These are phyloP conservation scores for Planoprotostelium fungivorum DNA, from an alignment of 78 protist species.

Conservation along the genomic window DNA sequence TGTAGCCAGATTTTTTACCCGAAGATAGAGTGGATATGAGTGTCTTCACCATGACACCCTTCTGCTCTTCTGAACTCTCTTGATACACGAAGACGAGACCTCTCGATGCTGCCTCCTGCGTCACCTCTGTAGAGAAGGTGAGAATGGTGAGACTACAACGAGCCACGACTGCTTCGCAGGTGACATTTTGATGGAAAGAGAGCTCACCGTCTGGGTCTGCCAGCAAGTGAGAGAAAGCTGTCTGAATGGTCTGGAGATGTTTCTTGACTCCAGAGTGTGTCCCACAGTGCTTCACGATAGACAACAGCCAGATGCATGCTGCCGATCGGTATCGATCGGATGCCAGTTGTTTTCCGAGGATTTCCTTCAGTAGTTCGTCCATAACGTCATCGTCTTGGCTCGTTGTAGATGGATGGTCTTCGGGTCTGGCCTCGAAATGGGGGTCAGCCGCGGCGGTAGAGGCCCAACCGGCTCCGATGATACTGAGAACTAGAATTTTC, in stretches of 20 bases:
- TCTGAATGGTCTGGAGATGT: neutral
- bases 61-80: neutral
- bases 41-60: neutral
- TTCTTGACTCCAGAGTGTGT: neutral
- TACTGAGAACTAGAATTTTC: neutral
- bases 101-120: slow-evolving; percentile 27
- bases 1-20: neutral
- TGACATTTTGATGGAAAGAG: neutral
- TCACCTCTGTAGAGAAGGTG: neutral
- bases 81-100: slow-evolving; percentile 27
- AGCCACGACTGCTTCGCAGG: too few species aligned
- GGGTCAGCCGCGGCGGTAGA: neutral
- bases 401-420: neutral
- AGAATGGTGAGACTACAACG: too few species aligned
- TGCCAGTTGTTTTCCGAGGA: neutral
- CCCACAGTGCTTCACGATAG: neutral
- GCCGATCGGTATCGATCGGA: neutral
- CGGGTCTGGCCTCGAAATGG: neutral
- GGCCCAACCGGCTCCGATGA: neutral
- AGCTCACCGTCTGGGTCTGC: neutral
- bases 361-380: neutral
- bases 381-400: neutral
- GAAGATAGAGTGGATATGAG: neutral
- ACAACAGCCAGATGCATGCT: neutral
- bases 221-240: neutral